phyloP scores from a whole-genome alignment of 768 basidiomycete species.

The Podaxis sp. region DNA sequence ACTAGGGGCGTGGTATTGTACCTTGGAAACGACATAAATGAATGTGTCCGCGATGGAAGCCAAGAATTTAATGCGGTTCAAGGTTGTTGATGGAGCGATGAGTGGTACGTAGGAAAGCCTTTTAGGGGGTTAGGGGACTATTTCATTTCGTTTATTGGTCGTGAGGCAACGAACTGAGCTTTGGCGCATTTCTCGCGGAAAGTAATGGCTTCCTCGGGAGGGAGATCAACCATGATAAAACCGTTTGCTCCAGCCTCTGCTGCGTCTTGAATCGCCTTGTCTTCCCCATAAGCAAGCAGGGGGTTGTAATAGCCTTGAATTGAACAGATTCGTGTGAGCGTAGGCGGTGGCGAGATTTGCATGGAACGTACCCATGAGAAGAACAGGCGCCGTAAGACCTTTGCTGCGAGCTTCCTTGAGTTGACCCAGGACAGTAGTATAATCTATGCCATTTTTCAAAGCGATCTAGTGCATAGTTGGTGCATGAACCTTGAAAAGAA shows the following conservation, averaged over 20 bases:
- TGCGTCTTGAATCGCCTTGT: constrained; percentile 89
- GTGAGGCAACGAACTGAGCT: constrained; percentile 59
- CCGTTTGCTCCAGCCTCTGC: constrained; percentile 91
- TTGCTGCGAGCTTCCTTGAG: constrained; percentile 77
- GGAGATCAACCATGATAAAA: constrained; percentile 96
- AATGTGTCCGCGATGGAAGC: constrained; percentile 94
- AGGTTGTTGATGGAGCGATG: constrained; percentile 90
- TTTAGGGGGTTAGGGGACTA: constrained; percentile 9
- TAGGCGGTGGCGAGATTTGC: background rate
- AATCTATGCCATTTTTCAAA: constrained; percentile 77
- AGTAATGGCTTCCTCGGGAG: constrained; percentile 91
- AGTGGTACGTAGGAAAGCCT: constrained; percentile 95
- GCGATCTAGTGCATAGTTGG: constrained; percentile 60
- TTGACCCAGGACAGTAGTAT: constrained; percentile 68
- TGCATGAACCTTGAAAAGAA: background rate
- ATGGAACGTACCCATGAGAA: constrained; percentile 81
- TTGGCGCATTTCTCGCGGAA: constrained; percentile 88
- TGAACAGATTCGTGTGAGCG: constrained; percentile 7
- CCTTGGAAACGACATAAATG: constrained; percentile 98
- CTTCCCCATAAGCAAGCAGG: constrained; percentile 91
- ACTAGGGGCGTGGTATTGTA: constrained; percentile 27
- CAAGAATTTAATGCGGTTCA: constrained; percentile 86
- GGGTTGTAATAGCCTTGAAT: constrained; percentile 94
- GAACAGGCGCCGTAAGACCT: constrained; percentile 81
- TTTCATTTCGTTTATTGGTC: background rate